These are phyloP conservation scores for Phycomyces nitens DNA, from an alignment of 192 early-diverging fungal species.

Conservation along the genomic window DNA sequence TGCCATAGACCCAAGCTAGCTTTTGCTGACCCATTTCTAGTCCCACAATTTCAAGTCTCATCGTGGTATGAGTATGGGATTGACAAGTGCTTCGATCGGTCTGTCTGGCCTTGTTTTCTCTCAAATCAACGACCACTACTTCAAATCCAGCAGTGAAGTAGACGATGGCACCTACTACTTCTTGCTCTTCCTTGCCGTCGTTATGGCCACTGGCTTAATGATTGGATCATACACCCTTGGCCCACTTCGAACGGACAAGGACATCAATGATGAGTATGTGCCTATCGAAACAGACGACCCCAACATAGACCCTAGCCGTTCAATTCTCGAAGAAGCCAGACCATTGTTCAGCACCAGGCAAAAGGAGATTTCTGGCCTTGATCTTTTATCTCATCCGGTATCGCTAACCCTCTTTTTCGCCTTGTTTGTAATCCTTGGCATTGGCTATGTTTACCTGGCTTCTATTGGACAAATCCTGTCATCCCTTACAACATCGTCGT, in stretches of 20 bases:
- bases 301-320: background rate
- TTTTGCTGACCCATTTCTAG: slow-evolving; percentile 10
- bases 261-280: background rate
- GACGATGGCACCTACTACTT: slow-evolving; percentile 22
- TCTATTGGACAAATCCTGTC: slow-evolving; percentile 21
- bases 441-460: slow-evolving; percentile 31
- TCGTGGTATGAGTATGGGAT: slow-evolving; percentile 27
- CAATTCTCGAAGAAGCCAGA: background rate
- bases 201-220: slow-evolving; percentile 15
- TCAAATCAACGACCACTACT: slow-evolving; percentile 26
- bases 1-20: too few species aligned
- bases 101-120: slow-evolving; percentile 27
- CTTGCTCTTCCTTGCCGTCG: slow-evolving; percentile 21
- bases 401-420: slow-evolving; percentile 21
- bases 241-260: slow-evolving; percentile 6
- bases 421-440: slow-evolving; percentile 22
- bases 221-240: slow-evolving; percentile 24
- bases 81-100: slow-evolving; percentile 23
- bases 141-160: slow-evolving; percentile 6
- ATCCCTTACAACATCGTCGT: slow-evolving; percentile 1
- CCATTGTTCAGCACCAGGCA: background rate
- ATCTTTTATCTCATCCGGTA: slow-evolving; percentile 21
- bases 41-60: slow-evolving; percentile 27
- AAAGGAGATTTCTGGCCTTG: slow-evolving; percentile 12
- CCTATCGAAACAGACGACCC: background rate